These are phyloP conservation scores for Phycomyces nitens DNA, from an alignment of 192 early-diverging fungal genomes.

Conservation along the genomic window DNA sequence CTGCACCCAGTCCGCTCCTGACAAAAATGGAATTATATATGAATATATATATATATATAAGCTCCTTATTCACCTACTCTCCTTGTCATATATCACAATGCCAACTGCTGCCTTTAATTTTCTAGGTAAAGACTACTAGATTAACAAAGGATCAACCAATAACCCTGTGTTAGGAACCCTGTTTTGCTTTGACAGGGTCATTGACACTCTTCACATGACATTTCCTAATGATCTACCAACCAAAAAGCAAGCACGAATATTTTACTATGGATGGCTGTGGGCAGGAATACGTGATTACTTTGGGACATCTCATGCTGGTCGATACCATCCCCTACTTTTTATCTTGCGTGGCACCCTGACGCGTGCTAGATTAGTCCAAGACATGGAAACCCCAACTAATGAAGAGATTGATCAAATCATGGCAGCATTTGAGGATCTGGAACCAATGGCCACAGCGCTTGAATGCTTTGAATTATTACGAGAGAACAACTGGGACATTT, in stretches of 20 bases:
- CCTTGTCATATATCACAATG: constrained; percentile 1
- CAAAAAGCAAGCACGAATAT: background rate
- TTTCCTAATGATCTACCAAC: background rate
- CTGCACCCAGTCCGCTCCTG: no score
- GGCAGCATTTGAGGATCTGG: constrained; percentile 16
- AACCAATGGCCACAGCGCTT: constrained; percentile 2
- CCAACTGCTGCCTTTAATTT: constrained; percentile 31
- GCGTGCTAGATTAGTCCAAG: background rate
- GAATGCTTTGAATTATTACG: constrained; percentile 11
- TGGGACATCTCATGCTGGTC: constrained; percentile 24
- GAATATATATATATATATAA: background rate
- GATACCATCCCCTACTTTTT: constrained; percentile 12
- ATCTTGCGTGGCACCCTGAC: constrained; percentile 8
- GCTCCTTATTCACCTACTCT: constrained; percentile 1
- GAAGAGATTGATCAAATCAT: constrained; percentile 10
- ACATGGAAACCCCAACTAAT: background rate
- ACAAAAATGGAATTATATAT: background rate
- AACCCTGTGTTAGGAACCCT: constrained; percentile 20
- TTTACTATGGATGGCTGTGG: constrained; percentile 24
- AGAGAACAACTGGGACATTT: constrained; percentile 26
- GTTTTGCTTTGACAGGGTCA: constrained; percentile 15
- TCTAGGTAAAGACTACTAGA: constrained; percentile 10
- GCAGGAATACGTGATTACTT: constrained; percentile 20
- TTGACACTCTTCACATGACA: background rate
- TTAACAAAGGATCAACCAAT: background rate